Base-by-base conservation (phyloP, 2,329 filamentous ascomycete genomes). In the Cladosporium austrohemisphaericum region DNA sequence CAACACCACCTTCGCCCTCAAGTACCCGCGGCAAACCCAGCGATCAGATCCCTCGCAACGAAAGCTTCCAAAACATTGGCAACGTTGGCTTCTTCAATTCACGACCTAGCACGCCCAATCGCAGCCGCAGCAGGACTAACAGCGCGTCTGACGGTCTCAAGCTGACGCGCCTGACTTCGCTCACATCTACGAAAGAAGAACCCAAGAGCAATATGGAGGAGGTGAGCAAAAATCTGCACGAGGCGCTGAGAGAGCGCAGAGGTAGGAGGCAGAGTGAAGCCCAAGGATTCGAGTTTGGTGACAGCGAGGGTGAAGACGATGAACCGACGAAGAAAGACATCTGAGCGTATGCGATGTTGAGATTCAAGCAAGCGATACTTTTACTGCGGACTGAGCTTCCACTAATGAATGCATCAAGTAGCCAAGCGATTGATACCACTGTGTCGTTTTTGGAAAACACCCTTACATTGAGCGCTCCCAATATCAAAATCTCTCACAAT, bases 31-130 rank as follows among this genome's bases (percentile, higher is more conserved):
- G n/a, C 44, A n/a, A 51, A 35, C 2, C 58, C 43, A 49, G 72
- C 70, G 68, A 77, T 65, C 70, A 84, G 79, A 57, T 83, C 1
- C 91, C 92, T 7, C 84, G 87, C 52, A 96, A 95, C 72, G 93
- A 97, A 69, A 93, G 88, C 0, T 96, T 96, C 72, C 85, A 85
- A 68, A 92, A 97, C 67, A 85, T 97, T 55, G 86, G 88, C 10
- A 83, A 80, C 41, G 85, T 95, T 57, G 88, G 86, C 53, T 85
- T 98, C 70, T 98, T 97, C 71, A 89, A 91, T 2, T 93, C 88
- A 13, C 79, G 88, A 23, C 90, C 91, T 4, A 79, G 85, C n/a
- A 94, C 87, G 44, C 83, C 89, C n/a, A 84, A 80, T 44, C 79
- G 83, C 50, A 84, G 79, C 57, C 77, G 86, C 20, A 88, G 81